Evolutionary conservation across 805 yeast species (phyloP).

Genomic region (Suhomyces xylopsoci): DNA sequence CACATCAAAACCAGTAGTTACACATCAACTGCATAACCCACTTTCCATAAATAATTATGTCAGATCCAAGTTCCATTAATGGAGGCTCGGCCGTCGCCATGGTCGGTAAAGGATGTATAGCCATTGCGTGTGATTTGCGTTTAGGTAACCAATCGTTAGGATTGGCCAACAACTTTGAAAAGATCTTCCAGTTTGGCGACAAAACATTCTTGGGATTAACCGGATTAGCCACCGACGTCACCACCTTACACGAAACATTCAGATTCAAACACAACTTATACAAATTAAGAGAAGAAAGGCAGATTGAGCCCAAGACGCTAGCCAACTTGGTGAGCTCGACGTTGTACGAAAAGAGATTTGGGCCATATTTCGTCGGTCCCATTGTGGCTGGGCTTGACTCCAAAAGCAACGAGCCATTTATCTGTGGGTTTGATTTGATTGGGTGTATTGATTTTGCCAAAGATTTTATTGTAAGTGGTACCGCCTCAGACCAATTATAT

Average conservation of each 20-base stretch:
- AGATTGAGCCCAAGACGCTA: conserved; percentile 88
- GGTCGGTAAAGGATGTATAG: conserved; percentile 98
- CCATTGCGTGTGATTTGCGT: conserved; percentile 93
- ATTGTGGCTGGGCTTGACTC: conserved; percentile 92
- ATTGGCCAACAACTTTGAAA: conserved; percentile 88
- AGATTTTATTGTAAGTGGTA: conserved; percentile 93
- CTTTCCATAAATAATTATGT: conserved; percentile 38
- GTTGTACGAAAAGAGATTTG: conserved; percentile 85
- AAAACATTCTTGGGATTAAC: conserved; percentile 88
- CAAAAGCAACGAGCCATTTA: conserved; percentile 77
- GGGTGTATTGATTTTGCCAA: conserved; percentile 95
- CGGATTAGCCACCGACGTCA: conserved; percentile 93
- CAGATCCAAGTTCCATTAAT: conserved; percentile 76
- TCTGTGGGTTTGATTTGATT: conserved; percentile 93
- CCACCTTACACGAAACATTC: conserved; percentile 77
- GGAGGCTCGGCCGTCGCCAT: conserved; percentile 98
- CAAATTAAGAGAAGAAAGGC: conserved; percentile 86
- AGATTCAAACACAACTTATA: conserved; percentile 83
- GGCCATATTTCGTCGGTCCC: conserved; percentile 97
- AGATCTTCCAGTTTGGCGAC: conserved; percentile 76
- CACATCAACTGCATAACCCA: neutral
- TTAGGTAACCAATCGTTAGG: conserved; percentile 93
- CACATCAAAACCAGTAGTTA: neutral
- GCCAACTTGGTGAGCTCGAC: conserved; percentile 91
- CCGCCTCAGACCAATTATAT: conserved; percentile 92